These are phyloP conservation scores for Cercophora samala DNA, from an alignment of 495 filamentous ascomycete species.

Conservation along the genomic window DNA sequence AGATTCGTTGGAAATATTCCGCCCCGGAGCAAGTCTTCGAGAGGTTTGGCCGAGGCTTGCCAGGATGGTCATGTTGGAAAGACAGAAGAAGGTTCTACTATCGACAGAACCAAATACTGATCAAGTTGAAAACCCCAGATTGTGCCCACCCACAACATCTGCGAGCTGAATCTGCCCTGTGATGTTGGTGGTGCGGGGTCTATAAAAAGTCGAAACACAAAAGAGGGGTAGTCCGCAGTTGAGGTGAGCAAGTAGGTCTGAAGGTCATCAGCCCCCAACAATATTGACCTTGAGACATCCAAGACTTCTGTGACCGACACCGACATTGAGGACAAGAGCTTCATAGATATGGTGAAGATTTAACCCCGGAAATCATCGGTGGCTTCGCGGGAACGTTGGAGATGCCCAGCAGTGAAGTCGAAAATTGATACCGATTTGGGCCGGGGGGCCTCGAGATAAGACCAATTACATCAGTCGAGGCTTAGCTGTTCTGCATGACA, in stretches of 20 bases:
- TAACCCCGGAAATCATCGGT: neutral
- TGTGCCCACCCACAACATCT: neutral
- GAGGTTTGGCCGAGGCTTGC: neutral
- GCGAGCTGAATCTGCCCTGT: slow-evolving; percentile 4
- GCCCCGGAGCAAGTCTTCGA: neutral
- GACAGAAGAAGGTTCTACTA: neutral
- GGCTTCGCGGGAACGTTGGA: neutral
- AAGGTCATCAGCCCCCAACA: slow-evolving; percentile 3
- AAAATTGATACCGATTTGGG: neutral
- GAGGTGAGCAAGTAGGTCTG: neutral
- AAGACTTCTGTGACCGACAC: neutral
- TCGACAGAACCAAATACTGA: neutral
- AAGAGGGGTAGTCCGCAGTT: slow-evolving; percentile 7
- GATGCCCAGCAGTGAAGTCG: neutral
- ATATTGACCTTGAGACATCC: neutral
- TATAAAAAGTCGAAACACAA: slow-evolving; percentile 14
- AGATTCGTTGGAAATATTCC: neutral
- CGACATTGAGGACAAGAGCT: neutral
- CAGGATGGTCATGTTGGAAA: neutral
- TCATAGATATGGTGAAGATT: neutral
- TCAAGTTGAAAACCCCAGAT: neutral
- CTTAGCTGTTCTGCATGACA: neutral
- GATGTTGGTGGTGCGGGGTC: slow-evolving; percentile 4
- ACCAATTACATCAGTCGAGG: neutral
- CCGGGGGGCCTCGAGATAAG: neutral